Evolutionary conservation across 2,329 filamentous ascomycete species (phyloP).

Genomic region (Seiridium unicorne): DNA sequence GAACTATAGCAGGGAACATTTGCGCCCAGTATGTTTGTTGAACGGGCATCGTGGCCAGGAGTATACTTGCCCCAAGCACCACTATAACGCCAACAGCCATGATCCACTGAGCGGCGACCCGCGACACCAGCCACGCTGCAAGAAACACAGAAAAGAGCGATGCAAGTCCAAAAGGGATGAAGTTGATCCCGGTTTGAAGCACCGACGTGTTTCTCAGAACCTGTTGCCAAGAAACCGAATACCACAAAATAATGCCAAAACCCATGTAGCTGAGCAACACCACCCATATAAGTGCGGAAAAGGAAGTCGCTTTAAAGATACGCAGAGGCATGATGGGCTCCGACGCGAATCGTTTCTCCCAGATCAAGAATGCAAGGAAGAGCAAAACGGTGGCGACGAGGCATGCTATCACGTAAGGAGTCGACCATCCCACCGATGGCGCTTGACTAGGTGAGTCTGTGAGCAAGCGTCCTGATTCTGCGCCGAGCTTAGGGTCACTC

Average conservation of each 20-base stretch:
- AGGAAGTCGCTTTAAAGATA: constrained; percentile 43
- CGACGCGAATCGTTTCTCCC: constrained; percentile 37
- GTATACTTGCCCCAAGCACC: constrained; percentile 25
- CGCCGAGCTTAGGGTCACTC: constrained; percentile 14
- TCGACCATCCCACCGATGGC: constrained; percentile 42
- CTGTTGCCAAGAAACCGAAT: constrained; percentile 43
- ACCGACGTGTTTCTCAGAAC: constrained; percentile 38
- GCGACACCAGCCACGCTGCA: constrained; percentile 44
- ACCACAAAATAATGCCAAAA: constrained; percentile 46
- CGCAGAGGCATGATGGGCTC: constrained; percentile 44
- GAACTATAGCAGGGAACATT: constrained; percentile 35
- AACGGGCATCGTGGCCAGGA: constrained; percentile 42
- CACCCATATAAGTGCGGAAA: constrained; percentile 39
- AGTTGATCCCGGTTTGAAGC: constrained; percentile 36
- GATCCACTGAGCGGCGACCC: constrained; percentile 45
- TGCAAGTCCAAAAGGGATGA: constrained; percentile 39
- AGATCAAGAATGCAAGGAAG: constrained; percentile 32
- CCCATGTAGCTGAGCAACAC: constrained; percentile 46
- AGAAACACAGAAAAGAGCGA: constrained; percentile 22
- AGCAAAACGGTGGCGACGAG: constrained; percentile 32
- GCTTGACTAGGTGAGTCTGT: constrained; percentile 29
- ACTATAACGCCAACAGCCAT: constrained; percentile 39
- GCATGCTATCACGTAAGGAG: constrained; percentile 37
- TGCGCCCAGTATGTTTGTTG: constrained; percentile 44
- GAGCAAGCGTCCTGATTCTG: no score